These are phyloP conservation scores for Cokeromyces recurvatus DNA, from an alignment of 371 early-diverging fungal genomes.

Conservation along the genomic window DNA sequence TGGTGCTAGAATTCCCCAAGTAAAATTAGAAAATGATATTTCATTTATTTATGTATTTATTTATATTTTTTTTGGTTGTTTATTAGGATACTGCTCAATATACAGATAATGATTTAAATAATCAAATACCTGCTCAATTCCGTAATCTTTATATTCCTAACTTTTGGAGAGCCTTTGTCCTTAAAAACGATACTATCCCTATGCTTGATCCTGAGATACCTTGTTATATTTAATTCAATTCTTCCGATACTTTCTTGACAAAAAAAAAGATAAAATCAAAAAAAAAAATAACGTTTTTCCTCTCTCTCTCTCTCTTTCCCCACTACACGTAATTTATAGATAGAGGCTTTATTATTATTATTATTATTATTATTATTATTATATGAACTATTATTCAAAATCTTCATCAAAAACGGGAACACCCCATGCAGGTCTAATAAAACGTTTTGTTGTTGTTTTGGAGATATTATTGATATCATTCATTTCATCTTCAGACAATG, in stretches of 20 bases:
- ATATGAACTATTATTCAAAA: slow-evolving; percentile 3
- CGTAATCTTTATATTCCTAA: slow-evolving; percentile 28
- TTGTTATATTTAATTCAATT: too few species aligned
- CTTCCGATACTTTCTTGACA: too few species aligned
- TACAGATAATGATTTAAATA: slow-evolving; percentile 15
- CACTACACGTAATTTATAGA: too few species aligned
- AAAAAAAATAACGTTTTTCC: too few species aligned
- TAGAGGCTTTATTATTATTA: too few species aligned
- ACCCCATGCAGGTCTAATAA: slow-evolving; percentile 36
- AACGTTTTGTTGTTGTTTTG: slow-evolving; percentile 27
- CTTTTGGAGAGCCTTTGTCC: slow-evolving; percentile 36
- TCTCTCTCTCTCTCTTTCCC: too few species aligned
- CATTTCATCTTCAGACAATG: slow-evolving; percentile 37
- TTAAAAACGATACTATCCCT: slow-evolving; percentile 27
- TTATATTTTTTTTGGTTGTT: not conserved
- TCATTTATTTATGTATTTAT: too few species aligned
- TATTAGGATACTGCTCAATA: slow-evolving; percentile 14
- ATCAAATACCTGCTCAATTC: slow-evolving; percentile 27
- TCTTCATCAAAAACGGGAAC: slow-evolving; percentile 39
- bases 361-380: too few species aligned
- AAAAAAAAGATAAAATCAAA: too few species aligned
- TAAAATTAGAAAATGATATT: too few species aligned
- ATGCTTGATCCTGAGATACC: slow-evolving; percentile 25
- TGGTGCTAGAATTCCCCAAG: slow-evolving; percentile 31
- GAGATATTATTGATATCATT: slow-evolving; percentile 35